Evolutionary conservation across 2,329 filamentous ascomycete species (phyloP), one percentile per base, ranked within the genome.

Genomic region (Paracoccidioides brasiliensis): DNA sequence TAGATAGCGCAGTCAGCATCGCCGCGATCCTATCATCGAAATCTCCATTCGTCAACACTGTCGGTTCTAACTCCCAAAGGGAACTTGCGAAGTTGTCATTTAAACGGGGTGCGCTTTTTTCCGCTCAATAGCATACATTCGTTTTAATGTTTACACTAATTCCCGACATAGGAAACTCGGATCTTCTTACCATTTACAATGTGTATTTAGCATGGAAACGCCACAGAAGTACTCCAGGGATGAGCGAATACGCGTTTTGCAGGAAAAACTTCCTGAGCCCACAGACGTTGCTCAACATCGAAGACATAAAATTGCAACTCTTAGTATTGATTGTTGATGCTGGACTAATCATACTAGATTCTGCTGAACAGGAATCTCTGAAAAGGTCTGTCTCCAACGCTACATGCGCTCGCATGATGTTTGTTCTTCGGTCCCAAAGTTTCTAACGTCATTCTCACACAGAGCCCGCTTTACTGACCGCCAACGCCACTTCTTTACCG

Each of bases 1-100:
- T 97, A 3, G 93, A 98, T 70, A 90, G 91, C 68, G 83, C 88
- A 14, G 80, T 97, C 53, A 97, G 90, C 2, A 86, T 94, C 55
- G 93, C 94, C 5, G 91, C 93, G 6, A 91, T 95, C 32, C 73
- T 98, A 0, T 95, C 90, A 1, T 94, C 90, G 33, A 98, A 97
- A 67, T 95, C 90, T 0, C 93, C 91, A 0, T 97, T 97, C 68
- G 79, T 91, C 0, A 86, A 87, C 2, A 87, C 90, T 0, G 89
- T 95, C 68, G 88, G 89, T 2, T 86, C 90, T 49, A 84, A 87
- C 53, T 79, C 83, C 43, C 88, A 95, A 66, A 89, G 89, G 40
- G 87, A 96, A 62, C 81, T 84, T 28, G 86, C 88, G 0, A 81
- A 88, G 2, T 78, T 86, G 56, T 81, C 81, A 3, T 98, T 95